Evolutionary conservation across 768 basidiomycete genomes (phyloP).

Genomic region (Fomitopsis serialis): DNA sequence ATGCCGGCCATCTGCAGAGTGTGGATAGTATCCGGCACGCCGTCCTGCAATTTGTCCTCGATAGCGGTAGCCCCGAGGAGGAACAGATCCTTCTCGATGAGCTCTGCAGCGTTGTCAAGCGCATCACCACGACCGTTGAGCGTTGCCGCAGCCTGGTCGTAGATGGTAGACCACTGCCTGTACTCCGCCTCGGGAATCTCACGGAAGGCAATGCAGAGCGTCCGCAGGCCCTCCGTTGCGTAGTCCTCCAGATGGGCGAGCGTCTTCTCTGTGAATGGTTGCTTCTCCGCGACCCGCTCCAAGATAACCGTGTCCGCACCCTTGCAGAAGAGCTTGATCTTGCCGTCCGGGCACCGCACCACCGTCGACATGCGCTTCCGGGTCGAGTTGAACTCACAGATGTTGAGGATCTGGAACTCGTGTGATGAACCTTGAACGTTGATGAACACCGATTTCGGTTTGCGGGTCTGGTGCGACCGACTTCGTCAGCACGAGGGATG

Average conservation of each 20-base stretch:
- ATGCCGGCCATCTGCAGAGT: conserved; percentile 97
- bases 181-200: conserved; percentile 93
- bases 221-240: conserved; percentile 93
- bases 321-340: conserved; percentile 93
- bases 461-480: conserved; percentile 63
- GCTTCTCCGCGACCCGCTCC: conserved; percentile 83
- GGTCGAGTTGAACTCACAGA: conserved; percentile 98
- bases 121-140: conserved; percentile 94
- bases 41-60: conserved; percentile 97
- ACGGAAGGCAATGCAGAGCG: conserved; percentile 92
- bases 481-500: background rate
- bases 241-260: conserved; percentile 93
- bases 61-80: conserved; percentile 96
- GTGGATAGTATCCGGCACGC: conserved; percentile 97
- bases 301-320: conserved; percentile 98
- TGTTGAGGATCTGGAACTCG: conserved; percentile 90
- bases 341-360: conserved; percentile 80
- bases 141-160: conserved; percentile 90
- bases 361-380: conserved; percentile 98
- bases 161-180: conserved; percentile 79
- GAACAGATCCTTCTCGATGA: conserved; percentile 93
- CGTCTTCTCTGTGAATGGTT: conserved; percentile 82
- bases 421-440: conserved; percentile 64
- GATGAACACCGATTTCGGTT: conserved; percentile 93
- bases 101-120: conserved; percentile 88